Evolutionary conservation across 129 eudicot species (phyloP), one percentile per base, ranked within the genome.

Genomic region (Artemisia annua): DNA sequence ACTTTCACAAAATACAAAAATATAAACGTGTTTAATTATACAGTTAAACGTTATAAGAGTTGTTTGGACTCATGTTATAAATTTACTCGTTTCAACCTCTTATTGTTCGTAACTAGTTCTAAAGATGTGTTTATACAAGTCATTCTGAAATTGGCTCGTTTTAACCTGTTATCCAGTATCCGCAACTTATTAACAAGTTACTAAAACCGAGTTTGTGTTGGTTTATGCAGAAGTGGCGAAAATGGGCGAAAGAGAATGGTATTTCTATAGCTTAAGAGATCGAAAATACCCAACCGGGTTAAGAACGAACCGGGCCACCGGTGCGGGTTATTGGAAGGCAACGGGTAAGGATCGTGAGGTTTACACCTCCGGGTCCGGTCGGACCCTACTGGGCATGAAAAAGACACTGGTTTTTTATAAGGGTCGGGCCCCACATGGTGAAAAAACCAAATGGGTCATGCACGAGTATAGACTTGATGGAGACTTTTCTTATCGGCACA

Each of bases 401-500:
- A 88, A 88, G 80, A 88, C 95, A 0, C 67, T 85, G 50, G 95
- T 88, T 65, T 85, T 88, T 69, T 85, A 85, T 51, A 80, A 83
- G 73, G 90, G 95, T 67, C 79, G 94, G 71, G 94, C 94, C 59
- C 94, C 94, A 0, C 84, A 83, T 53, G 94, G 94, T 67, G 85
- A 82, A 77, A 87, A 87, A 67, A 87, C 94, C 52, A 83, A 78
- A 71, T 87, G 94, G 94, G 94, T 87, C 66, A 87, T 87, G 94
- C 94, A 87, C 51, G 94, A 87, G 81, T 87, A 87, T 81, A 89
- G 94, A 35, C 94, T 87, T 59, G 94, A 87, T 68, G 94, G 94
- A 15, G 85, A 85, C 75, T 87, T 87, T 79, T 85, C 94, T 53
- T 87, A 73, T 69, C 83, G 90, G 26, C 85, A 80, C 85, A 82